Percentiles rank a stretch among this genome's conserved stretches.
Conservation (phyloP, 169 alveolate genomes). For the Plasmodium coatneyi region DNA sequence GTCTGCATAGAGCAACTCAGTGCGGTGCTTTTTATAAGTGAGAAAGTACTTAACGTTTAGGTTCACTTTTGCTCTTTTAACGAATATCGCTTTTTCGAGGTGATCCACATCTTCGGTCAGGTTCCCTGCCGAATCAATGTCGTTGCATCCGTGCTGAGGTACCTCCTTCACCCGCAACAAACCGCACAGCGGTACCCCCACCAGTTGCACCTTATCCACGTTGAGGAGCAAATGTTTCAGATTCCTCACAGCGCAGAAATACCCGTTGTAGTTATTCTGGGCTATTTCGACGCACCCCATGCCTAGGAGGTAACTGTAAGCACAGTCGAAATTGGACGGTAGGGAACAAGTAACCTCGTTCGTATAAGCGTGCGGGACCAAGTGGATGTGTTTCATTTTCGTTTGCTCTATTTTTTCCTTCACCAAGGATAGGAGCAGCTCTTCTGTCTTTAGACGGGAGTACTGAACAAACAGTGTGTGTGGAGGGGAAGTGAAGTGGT, state of each 20-base stretch:
- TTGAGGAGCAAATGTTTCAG: slow-evolving; percentile 79
- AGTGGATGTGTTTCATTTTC: background rate
- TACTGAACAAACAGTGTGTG: background rate
- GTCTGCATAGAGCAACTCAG: slow-evolving; percentile 1
- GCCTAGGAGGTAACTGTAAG: slow-evolving; percentile 96
- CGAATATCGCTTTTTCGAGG: background rate
- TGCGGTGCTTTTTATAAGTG: slow-evolving; percentile 13
- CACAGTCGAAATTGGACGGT: slow-evolving; percentile 94
- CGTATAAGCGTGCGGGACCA: slow-evolving; percentile 3
- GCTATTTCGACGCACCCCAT: slow-evolving; percentile 91
- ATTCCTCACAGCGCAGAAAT: slow-evolving; percentile 88
- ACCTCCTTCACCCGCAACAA: background rate
- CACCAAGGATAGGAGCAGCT: slow-evolving; percentile 12
- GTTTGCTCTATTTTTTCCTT: slow-evolving; percentile 5
- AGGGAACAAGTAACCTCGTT: slow-evolving; percentile 97
- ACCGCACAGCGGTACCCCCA: slow-evolving; percentile 24
- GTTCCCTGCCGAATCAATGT: background rate
- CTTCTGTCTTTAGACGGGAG: slow-evolving; percentile 9
- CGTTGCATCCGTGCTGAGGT: background rate
- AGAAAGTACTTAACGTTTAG: background rate
- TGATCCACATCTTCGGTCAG: background rate
- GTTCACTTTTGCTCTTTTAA: slow-evolving; percentile 15
- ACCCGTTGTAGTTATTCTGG: slow-evolving; percentile 90
- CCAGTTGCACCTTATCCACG: slow-evolving; percentile 4
- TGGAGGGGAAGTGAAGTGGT: background rate